These are phyloP conservation scores for Crithidia mellificae DNA, from an alignment of 208 protist genomes.

Conservation along the genomic window DNA sequence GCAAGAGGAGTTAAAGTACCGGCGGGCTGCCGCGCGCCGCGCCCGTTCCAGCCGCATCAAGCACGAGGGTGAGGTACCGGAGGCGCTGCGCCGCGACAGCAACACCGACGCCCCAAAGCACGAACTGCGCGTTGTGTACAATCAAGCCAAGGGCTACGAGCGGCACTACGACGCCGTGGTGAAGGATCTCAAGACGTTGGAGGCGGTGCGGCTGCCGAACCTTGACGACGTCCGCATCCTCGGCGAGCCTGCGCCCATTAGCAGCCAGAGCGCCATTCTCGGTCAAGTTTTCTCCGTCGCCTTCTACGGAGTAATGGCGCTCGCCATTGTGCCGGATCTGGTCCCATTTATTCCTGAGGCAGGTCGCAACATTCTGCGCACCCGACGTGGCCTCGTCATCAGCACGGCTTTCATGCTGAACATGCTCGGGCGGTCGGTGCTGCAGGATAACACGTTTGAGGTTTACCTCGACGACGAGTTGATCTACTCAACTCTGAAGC, in stretches of 20 bases:
- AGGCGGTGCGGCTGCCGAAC: conserved; percentile 23
- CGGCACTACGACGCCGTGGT: conserved; percentile 13
- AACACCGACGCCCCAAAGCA: conserved; percentile 4
- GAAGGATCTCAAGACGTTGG: conserved; percentile 22
- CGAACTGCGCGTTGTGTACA: conserved; percentile 32
- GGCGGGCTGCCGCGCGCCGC: conserved; percentile 2
- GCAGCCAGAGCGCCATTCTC: conserved; percentile 1
- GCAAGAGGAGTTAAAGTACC: conserved; percentile 8
- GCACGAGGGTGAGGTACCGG: conserved; percentile 1
- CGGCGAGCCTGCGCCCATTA: conserved; percentile 19
- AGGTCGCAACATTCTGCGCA: conserved; percentile 19
- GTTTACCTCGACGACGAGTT: conserved; percentile 57
- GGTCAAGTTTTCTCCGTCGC: conserved; percentile 17
- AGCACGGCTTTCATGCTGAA: conserved; percentile 53
- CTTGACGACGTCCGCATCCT: conserved; percentile 16
- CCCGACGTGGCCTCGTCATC: conserved; percentile 39
- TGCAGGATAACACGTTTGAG: conserved; percentile 68
- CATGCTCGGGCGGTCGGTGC: conserved; percentile 33
- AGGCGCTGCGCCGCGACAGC: background rate
- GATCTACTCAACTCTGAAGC: conserved; percentile 51
- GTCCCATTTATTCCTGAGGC: conserved; percentile 38
- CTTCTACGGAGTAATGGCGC: conserved; percentile 30
- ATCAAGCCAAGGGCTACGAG: conserved; percentile 21
- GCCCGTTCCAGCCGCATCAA: conserved; percentile 1
- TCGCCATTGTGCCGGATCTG: conserved; percentile 33